Base-by-base conservation (phyloP, 495 filamentous ascomycete genomes). In the Aspergillus wentii region DNA sequence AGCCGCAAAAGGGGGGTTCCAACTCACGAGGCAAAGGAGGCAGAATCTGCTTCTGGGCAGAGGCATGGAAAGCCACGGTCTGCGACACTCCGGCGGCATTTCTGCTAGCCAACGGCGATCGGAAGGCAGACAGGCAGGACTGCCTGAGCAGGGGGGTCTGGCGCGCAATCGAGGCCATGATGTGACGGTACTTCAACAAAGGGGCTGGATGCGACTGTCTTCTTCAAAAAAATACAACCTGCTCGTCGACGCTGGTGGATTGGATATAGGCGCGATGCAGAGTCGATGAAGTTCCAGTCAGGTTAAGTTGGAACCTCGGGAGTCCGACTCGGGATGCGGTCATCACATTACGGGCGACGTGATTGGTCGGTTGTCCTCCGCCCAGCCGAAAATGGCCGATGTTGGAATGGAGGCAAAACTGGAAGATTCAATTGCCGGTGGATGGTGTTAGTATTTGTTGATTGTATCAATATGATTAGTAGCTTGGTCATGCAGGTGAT, bases 1-100 rank as follows among this genome's bases (percentile, higher is more conserved):
- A 8, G 5, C 18, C 30, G 41, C 16, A 28, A 19, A 46, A 29
- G 46, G 42, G 43, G n/a, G n/a, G n/a, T n/a, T n/a, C n/a, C 17
- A 28, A 71, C 82, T 62, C 66, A 86, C 82, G 82, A 59, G 80
- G 79, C 49, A 72, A 61, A 40, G 79, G 72, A 47, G 83, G 81
- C 40, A 90, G 74, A 57, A 90, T 79, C 52, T 65, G 62, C 61
- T 74, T 76, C 61, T 69, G 71, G 51, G 75, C 68, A 29, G 81
- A 83, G 47, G 78, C 80, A 57, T 88, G 83, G 75, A 90, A 89
- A 52, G 78, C 79, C 22, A 83, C 73, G 37, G 76, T 49, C 57
- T 68, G 64, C 50, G 63, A 67, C 38, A 63, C 52, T 32, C 59
- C 63, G 27, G 40, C 39, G 43, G 51, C 54, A 60, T 64, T 66